These are phyloP conservation scores for Raphidocelis subcapitata DNA, from an alignment of 139 green algal species.

Conservation along the genomic window DNA sequence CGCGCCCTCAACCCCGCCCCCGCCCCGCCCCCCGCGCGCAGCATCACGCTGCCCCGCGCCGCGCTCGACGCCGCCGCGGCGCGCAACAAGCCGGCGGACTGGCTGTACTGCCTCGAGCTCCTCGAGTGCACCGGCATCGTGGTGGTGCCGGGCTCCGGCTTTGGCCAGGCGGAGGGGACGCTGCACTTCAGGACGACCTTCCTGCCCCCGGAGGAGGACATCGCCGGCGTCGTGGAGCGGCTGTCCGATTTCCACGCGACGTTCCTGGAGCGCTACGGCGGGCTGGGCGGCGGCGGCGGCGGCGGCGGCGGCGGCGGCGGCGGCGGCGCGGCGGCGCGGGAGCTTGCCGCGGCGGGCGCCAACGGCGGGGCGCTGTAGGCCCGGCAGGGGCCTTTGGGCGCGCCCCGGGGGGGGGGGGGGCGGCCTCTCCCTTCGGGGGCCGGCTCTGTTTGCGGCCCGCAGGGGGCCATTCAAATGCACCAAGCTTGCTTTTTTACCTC, in stretches of 20 bases:
- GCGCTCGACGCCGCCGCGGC: conserved; percentile 45
- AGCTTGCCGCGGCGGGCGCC: no score
- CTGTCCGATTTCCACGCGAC: conserved; percentile 76
- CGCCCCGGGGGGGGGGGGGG: no score
- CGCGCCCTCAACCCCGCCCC: no score
- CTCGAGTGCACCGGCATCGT: conserved; percentile 90
- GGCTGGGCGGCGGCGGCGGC: no score
- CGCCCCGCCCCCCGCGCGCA: background rate
- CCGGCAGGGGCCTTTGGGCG: no score
- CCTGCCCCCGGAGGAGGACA: conserved; percentile 77
- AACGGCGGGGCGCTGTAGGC: no score
- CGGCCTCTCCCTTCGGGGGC: no score
- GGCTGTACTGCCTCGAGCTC: conserved; percentile 91
- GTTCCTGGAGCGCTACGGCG: conserved; percentile 72
- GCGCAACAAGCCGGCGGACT: conserved; percentile 82
- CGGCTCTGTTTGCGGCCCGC: no score
- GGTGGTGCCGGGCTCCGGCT: conserved; percentile 89
- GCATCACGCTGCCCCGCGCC: conserved; percentile 50
- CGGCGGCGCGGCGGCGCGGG: no score
- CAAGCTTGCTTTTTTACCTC: no score
- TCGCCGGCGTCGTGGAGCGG: conserved; percentile 59
- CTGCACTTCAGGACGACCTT: conserved; percentile 85
- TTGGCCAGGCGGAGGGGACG: conserved; percentile 76
- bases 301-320: no score
- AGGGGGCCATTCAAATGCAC: no score